Evolutionary conservation across 345 rosid species (phyloP), one percentile per base, ranked within the genome.

Genomic region (Raphanus sativus): DNA sequence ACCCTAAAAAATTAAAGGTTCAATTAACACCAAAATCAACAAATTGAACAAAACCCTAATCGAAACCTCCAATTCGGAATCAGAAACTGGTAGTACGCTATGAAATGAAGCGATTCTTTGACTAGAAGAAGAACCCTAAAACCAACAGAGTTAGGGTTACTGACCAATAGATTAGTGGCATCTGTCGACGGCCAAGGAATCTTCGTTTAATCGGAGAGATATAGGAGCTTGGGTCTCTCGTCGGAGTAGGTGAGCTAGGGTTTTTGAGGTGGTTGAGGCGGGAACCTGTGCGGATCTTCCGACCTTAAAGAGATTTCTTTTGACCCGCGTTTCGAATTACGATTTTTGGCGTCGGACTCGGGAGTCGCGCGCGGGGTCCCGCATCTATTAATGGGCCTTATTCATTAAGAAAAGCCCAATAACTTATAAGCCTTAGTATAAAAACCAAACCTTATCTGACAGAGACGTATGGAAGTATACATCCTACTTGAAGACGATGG

Each of bases 211-310:
- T 24, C 30, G 54, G 45, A 73, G 42, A 5, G 15, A 40, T n/a
- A 34, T 5, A 42, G 48, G 13, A 40, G n/a, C 56, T 33, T 3
- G 13, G n/a, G 15, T 2, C 30, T 28, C 30, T 28, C 30, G 30
- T 3, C 3, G 69, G 25, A 55, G 71, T 25, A 16, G 54, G 11
- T 26, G 77, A 59, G 64, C 17, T 29, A 67, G 60, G 71, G 67
- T 69, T 64, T 63, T 45, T 21, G 59, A n/a, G 73, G 60, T 48
- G 8, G 76, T 30, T 73, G 78, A 81, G 87, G 88, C 90, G 92
- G 89, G 90, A 87, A 86, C 75, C 73, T 36, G 58, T 66, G 63
- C 30, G 21, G 64, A 73, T 55, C 75, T 17, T 42, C 86, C 81
- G 88, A 81, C 70, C 63, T 81, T 28, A 38, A 48, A 48, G 55